Conservation (phyloP, 768 basidiomycete species). For the Suillus lakei region DNA sequence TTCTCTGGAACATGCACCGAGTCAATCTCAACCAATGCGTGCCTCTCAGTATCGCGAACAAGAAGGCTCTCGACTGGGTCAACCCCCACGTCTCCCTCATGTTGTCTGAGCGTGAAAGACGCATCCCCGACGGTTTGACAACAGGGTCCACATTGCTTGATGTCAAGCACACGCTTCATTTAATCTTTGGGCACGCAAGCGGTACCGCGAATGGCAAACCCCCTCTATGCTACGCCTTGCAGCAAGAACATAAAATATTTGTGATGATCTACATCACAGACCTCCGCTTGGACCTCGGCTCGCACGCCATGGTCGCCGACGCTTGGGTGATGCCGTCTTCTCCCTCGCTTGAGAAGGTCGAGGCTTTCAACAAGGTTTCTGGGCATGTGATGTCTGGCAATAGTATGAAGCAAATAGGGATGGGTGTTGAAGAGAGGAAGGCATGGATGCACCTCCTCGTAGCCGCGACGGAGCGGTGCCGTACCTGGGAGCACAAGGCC, state of each 20-base stretch:
- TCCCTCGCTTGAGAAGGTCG: not conserved
- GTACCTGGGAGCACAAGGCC: constrained; percentile 51
- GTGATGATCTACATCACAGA: constrained; percentile 51
- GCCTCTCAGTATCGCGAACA: constrained; percentile 26
- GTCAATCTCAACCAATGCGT: constrained; percentile 44
- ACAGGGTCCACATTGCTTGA: constrained; percentile 24
- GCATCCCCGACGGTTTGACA: constrained; percentile 18
- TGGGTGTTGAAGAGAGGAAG: constrained; percentile 39
- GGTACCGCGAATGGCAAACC: constrained; percentile 25
- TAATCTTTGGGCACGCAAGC: constrained; percentile 28
- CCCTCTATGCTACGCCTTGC: constrained; percentile 26
- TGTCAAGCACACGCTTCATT: constrained; percentile 38
- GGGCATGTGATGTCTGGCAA: constrained; percentile 17
- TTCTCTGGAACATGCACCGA: constrained; percentile 44
- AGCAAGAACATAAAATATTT: constrained; percentile 23
- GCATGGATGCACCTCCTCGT: constrained; percentile 60
- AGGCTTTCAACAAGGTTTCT: not conserved
- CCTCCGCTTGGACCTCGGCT: constrained; percentile 51
- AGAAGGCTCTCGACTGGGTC: constrained; percentile 35
- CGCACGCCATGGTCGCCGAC: constrained; percentile 55
- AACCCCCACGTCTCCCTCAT: constrained; percentile 33
- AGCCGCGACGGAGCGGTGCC: constrained; percentile 54
- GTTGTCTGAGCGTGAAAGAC: constrained; percentile 38
- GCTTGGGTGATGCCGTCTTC: constrained; percentile 47
- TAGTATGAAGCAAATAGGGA: constrained; percentile 19